Evolutionary conservation across 2,329 filamentous ascomycete species (phyloP), one percentile per base, ranked within the genome.

Genomic region (Neocucurbitaria cava): DNA sequence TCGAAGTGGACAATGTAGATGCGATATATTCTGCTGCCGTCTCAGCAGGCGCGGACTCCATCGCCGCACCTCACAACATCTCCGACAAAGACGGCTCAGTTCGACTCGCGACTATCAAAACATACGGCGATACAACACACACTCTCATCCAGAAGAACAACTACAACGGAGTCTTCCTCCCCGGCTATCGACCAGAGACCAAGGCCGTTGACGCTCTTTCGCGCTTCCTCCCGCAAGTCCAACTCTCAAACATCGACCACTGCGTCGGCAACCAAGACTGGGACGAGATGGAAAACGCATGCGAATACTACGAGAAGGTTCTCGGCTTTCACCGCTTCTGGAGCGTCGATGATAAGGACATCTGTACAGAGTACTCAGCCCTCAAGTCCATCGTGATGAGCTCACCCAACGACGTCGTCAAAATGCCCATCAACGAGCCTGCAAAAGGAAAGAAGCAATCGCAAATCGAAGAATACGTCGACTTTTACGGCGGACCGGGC

Each of bases 381-480:
- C 83, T 97, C 43, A 92, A 89, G 78, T 91, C 87, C 70, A 88
- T 97, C 69, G 94, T 97, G 72, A 96, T 97, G 92, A 86, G 90
- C 38, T 91, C 88, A 4, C 87, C 87, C 56, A 91, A 93, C 79
- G 89, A 94, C 53, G 76, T 89, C 4, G 92, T 97, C 77, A 97
- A 97, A 81, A 97, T 97, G 92, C 94, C 94, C 69, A 96, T 98
- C 84, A 97, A 97, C 81, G 93, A 97, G 79, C 94, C 94, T 1
- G 94, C 94, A 0, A 81, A 85, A 1, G 94, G 93, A 54, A 95
- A 95, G 81, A 94, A 91, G 78, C 91, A 92, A 77, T 91, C 88
- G 10, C 94, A 98, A 79, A 97, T 98, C 66, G 93, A 97, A 76
- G 94, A 97, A 52, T 82, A 81, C 52, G 87, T 97, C 63, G 83